Base-by-base conservation (phyloP, 495 filamentous ascomycete species). In the Aspergillus biplanus region DNA sequence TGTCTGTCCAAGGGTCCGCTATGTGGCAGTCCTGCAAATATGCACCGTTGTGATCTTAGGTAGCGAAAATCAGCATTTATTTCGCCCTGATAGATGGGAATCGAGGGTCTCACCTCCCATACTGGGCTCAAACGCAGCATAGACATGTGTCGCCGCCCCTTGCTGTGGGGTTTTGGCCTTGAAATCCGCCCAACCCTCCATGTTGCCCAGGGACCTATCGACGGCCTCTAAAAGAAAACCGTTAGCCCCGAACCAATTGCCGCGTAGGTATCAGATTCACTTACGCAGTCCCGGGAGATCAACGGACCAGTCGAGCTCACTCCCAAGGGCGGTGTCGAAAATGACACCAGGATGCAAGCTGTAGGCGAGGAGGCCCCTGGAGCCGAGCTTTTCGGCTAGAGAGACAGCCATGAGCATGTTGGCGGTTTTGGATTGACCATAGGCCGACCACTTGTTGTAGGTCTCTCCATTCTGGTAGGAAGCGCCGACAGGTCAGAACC, bases 71-170 rank as follows among this genome's bases (percentile, higher is more conserved):
- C 15, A 37, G 18, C 32, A 35, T 16, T 15, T n/a, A 6, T n/a
- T 27, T 57, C 4, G 27, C 12, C 32, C 1, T n/a, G 31, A 33
- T 0, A 13, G 37, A 34, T 27, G 35, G 46, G 3, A 62, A 50
- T 33, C 33, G 37, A 16, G 34, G 16, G 3, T 42, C 69, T 61
- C 65, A 83, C 81, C 73, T 52, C 75, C 76, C 12, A 86, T 52
- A 6, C 68, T 72, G 0, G 84, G 82, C 64, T 88, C 84, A 63
- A 87, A 76, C 0, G 85, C 85, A 1, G 85, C 86, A 16, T 84
- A 82, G 0, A 90, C 62, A 31, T 81, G 82, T 0, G 84, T 88
- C 8, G 85, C 81, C n/a, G 74, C 77, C 2, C 86, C 87, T 62
- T 85, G 75, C 44, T 83, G 76, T 0, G 70, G 59, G 2, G 74